Conservation (phyloP, 768 basidiomycete species). For the Clitopilus passeckerianus region DNA sequence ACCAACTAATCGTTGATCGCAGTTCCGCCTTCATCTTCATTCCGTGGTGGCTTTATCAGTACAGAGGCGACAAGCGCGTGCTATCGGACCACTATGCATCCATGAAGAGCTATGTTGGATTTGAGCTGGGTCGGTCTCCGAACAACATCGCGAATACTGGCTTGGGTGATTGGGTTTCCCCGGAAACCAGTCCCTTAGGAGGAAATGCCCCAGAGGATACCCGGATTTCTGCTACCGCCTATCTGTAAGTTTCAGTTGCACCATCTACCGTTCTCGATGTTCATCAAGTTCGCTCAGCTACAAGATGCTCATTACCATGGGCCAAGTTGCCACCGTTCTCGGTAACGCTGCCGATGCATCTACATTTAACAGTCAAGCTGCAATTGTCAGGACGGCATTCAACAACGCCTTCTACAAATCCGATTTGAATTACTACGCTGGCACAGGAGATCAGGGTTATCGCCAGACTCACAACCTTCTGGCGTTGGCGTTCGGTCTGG, state of each 20-base stretch:
- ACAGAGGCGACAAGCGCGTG: constrained; percentile 20
- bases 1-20: not conserved
- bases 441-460: constrained; percentile 21
- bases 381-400: constrained; percentile 19
- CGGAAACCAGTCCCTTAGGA: constrained; percentile 34
- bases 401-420: constrained; percentile 19
- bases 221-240: constrained; percentile 22
- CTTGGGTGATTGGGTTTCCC: constrained; percentile 37
- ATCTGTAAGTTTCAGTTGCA: constrained; percentile 12
- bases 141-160: constrained; percentile 19
- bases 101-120: constrained; percentile 24
- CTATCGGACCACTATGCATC: constrained; percentile 19
- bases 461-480: constrained; percentile 24
- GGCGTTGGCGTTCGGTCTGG: constrained; percentile 18
- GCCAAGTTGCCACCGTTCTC: constrained; percentile 16
- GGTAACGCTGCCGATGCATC: constrained; percentile 16
- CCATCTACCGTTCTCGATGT: not conserved
- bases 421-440: constrained; percentile 15
- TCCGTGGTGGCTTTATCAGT: constrained; percentile 23
- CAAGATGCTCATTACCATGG: constrained; percentile 22
- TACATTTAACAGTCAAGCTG: constrained; percentile 17
- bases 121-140: constrained; percentile 22
- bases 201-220: constrained; percentile 25
- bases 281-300: constrained; percentile 12
- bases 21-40: constrained; percentile 24